Evolutionary conservation across 345 rosid species (phyloP).

Genomic region (Fremontodendron californicum): DNA sequence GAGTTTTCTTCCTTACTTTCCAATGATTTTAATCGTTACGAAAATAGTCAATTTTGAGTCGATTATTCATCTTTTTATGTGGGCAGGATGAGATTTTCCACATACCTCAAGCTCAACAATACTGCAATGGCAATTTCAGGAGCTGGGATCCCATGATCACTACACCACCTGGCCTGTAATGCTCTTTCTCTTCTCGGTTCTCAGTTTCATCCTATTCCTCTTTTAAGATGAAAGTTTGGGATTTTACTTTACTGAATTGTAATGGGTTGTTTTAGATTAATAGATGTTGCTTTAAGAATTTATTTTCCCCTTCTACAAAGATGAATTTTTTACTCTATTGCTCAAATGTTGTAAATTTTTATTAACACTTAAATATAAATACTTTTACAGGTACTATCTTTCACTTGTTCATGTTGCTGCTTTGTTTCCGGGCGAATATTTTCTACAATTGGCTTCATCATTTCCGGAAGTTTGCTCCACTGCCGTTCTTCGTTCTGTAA

Average conservation of each 20-base stretch:
- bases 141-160: conserved; percentile 99
- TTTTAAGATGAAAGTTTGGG: background rate
- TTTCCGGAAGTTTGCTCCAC: conserved; percentile 58
- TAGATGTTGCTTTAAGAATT: background rate
- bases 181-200: conserved; percentile 8
- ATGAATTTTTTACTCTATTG: background rate
- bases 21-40: background rate
- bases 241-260: background rate
- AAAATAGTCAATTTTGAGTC: background rate
- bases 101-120: conserved; percentile 81
- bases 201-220: background rate
- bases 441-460: conserved; percentile 28
- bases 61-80: background rate
- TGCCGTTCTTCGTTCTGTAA: conserved; percentile 57
- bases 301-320: background rate
- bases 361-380: background rate
- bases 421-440: conserved; percentile 62
- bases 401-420: conserved; percentile 71
- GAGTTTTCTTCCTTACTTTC: background rate
- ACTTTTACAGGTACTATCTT: conserved; percentile 77
- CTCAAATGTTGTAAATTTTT: background rate
- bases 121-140: conserved; percentile 64
- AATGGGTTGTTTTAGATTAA: background rate
- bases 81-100: conserved; percentile 93
- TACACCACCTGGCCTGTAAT: conserved; percentile 93